phyloP scores from a whole-genome alignment of 2,329 filamentous ascomycete species.

The Claviceps quebecensis region DNA sequence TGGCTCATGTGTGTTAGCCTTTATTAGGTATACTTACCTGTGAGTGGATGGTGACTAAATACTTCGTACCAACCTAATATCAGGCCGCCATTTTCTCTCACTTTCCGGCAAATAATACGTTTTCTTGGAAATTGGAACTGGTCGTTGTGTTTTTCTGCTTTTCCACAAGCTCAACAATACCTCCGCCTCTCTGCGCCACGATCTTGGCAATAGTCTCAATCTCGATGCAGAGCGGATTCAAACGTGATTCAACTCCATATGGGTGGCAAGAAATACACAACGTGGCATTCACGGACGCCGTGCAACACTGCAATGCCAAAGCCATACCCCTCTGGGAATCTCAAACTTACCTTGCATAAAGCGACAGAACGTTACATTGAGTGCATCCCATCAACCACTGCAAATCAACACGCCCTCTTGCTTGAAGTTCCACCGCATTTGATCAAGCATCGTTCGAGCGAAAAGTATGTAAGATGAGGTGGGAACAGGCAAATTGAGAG shows the following conservation, averaged over 20 bases:
- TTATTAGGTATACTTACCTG: too few species aligned
- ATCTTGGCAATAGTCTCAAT: neutral
- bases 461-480: constrained; percentile 18
- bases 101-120: neutral
- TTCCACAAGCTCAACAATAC: neutral
- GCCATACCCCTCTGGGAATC: neutral
- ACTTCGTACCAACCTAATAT: too few species aligned
- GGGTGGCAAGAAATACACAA: neutral
- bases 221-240: neutral
- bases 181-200: neutral
- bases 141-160: neutral
- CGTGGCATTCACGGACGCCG: neutral
- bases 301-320: neutral
- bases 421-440: neutral
- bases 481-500: constrained; percentile 13
- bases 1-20: too few species aligned
- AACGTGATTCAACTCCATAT: too few species aligned
- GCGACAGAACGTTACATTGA: neutral
- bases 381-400: neutral
- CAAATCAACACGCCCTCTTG: neutral
- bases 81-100: neutral
- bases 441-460: constrained; percentile 15
- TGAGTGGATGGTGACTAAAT: too few species aligned
- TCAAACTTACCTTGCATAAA: neutral
- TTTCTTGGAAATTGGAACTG: neutral